Evolutionary conservation across 176 grass and related monocot species (phyloP).

Genomic region (Pontederia paniculata): DNA sequence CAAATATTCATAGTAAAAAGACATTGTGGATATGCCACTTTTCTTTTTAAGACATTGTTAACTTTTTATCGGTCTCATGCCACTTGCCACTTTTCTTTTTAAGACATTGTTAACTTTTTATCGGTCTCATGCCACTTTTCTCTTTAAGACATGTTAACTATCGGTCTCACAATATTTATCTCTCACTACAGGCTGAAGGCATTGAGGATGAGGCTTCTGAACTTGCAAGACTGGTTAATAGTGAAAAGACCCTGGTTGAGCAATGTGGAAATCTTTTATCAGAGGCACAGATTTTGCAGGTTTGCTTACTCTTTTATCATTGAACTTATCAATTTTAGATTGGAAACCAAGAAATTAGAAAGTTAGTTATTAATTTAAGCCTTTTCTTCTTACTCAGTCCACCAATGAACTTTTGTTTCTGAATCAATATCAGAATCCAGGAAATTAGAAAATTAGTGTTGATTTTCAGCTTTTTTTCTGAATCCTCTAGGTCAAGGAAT

Average conservation of each 20-base stretch:
- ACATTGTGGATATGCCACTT: no score
- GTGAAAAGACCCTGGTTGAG: conserved; percentile 44
- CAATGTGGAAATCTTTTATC: conserved; percentile 71
- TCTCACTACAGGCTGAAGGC: conserved; percentile 39
- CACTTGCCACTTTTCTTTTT: not conserved
- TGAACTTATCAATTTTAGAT: not conserved
- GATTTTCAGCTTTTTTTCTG: not conserved
- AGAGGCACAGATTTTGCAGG: conserved; percentile 54
- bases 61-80: not conserved
- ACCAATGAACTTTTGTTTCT: no score
- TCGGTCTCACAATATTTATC: not conserved
- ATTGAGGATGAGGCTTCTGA: conserved; percentile 32
- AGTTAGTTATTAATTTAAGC: conserved; percentile 4
- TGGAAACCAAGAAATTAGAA: not conserved
- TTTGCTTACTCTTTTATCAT: conserved; percentile 15
- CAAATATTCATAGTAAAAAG: no score
- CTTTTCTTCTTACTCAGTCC: no score
- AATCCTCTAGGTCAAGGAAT: conserved; percentile 51
- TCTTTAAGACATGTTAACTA: not conserved
- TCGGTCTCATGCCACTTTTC: not conserved
- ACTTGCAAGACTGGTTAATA: conserved; percentile 36
- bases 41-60: not conserved
- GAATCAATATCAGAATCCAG: no score
- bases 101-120: not conserved
- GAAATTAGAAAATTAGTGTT: not conserved